Evolutionary conservation across 164 flowering plant genomes (phyloP).

Genomic region (Tetracentron sinense): DNA sequence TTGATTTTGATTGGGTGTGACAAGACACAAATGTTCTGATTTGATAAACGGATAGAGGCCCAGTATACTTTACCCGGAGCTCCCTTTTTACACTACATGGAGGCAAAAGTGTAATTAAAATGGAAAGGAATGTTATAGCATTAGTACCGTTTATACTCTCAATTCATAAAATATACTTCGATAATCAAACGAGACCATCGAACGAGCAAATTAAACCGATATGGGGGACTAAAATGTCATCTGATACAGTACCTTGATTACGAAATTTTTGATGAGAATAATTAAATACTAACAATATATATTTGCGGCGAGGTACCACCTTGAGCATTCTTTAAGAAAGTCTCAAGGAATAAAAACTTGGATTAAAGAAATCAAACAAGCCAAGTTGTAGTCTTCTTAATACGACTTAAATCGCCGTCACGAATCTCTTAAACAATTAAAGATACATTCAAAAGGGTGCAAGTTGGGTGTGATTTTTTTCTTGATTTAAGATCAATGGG

Average conservation of each 20-base stretch:
- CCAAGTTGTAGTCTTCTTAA: slow-evolving; percentile 12
- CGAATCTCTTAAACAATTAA: slow-evolving; percentile 24
- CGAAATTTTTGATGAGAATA: background rate
- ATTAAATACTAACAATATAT: background rate
- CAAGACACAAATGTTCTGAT: no score
- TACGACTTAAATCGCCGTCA: slow-evolving; percentile 2
- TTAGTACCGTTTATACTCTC: no score
- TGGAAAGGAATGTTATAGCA: no score
- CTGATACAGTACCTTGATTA: background rate
- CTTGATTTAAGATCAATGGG: background rate
- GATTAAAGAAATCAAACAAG: slow-evolving; percentile 3
- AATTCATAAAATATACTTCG: no score
- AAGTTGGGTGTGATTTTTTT: slow-evolving; percentile 12
- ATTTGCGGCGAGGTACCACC: background rate
- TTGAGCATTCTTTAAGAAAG: background rate
- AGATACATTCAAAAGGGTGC: slow-evolving; percentile 28
- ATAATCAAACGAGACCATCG: no score
- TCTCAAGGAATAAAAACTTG: background rate
- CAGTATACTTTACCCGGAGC: no score
- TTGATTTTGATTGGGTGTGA: no score
- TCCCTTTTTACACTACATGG: no score
- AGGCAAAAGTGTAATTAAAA: no score
- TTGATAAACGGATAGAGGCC: no score
- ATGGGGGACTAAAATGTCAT: background rate
- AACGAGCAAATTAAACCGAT: no score